Conservation (phyloP, 805 yeast genomes). For the Candida ovalis region DNA sequence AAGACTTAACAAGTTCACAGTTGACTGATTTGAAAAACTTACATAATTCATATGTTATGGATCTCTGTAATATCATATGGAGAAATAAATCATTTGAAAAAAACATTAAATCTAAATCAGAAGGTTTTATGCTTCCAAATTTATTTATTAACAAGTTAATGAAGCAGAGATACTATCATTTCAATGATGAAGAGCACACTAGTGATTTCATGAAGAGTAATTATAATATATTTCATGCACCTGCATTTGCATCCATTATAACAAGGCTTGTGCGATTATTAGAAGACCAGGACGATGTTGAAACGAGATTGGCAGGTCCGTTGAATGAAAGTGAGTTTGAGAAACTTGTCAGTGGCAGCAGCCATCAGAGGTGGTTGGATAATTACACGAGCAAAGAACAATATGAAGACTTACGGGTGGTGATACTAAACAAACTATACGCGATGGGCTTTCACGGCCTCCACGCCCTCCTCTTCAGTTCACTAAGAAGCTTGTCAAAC, state of each 20-base stretch:
- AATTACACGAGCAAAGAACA: conserved; percentile 13
- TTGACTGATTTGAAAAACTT: conserved; percentile 26
- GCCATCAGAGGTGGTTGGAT: conserved; percentile 22
- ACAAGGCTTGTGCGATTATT: conserved; percentile 42
- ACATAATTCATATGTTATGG: conserved; percentile 52
- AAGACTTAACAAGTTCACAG: conserved; percentile 9
- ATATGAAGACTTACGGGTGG: conserved; percentile 44
- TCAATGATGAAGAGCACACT: conserved; percentile 2
- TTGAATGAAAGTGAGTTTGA: conserved; percentile 41
- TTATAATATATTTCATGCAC: conserved; percentile 45
- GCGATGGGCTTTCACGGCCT: conserved; percentile 45
- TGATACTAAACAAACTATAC: conserved; percentile 39
- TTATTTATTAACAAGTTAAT: conserved; percentile 31
- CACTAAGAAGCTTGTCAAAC: conserved; percentile 45
- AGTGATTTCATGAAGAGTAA: conserved; percentile 18
- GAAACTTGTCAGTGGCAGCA: conserved; percentile 18
- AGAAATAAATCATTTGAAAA: conserved; percentile 46
- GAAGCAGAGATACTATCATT: conserved; percentile 22
- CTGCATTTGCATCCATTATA: conserved; percentile 44
- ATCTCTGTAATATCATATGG: conserved; percentile 54
- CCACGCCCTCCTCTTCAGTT: conserved; percentile 46
- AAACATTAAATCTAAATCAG: conserved; percentile 31
- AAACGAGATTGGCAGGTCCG: conserved; percentile 49
- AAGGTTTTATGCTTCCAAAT: conserved; percentile 37
- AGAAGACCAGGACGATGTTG: conserved; percentile 39